These are phyloP conservation scores for Solanum chacoense DNA, from an alignment of 305 asterid genomes.

Conservation along the genomic window DNA sequence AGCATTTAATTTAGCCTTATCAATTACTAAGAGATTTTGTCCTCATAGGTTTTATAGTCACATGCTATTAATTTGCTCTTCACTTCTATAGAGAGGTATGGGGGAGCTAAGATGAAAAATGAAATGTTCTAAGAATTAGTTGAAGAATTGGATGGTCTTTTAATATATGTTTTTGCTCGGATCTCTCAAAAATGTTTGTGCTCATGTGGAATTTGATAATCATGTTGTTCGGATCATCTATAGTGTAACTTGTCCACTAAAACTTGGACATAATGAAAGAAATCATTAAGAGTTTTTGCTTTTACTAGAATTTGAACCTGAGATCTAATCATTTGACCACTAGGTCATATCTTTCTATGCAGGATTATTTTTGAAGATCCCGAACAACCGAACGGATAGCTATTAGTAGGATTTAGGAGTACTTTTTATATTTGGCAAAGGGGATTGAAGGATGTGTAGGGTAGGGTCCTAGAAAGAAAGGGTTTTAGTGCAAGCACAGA, in stretches of 20 bases:
- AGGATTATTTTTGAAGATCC: not conserved
- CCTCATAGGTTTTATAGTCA: not conserved
- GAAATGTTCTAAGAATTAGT: not conserved
- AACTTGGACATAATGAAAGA: not conserved
- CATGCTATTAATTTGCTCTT: not conserved
- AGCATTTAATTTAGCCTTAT: not conserved
- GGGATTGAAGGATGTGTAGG: not conserved
- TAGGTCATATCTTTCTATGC: too few species aligned
- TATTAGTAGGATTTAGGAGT: not conserved
- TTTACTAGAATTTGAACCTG: too few species aligned
- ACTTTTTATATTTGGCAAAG: not conserved
- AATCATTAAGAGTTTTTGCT: too few species aligned
- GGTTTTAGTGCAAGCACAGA: not conserved
- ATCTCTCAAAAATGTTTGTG: too few species aligned
- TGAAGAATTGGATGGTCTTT: not conserved
- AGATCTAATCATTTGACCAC: too few species aligned
- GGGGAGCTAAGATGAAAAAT: not conserved
- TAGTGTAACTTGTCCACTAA: too few species aligned
- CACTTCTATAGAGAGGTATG: not conserved
- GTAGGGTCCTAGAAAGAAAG: not conserved
- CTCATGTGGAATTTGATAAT: not conserved
- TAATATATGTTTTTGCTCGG: not conserved
- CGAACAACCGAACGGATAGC: too few species aligned
- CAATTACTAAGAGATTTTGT: not conserved
- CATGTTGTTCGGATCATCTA: not conserved